Base-by-base conservation (phyloP, 2,329 filamentous ascomycete species). In the Fusarium stilboides region DNA sequence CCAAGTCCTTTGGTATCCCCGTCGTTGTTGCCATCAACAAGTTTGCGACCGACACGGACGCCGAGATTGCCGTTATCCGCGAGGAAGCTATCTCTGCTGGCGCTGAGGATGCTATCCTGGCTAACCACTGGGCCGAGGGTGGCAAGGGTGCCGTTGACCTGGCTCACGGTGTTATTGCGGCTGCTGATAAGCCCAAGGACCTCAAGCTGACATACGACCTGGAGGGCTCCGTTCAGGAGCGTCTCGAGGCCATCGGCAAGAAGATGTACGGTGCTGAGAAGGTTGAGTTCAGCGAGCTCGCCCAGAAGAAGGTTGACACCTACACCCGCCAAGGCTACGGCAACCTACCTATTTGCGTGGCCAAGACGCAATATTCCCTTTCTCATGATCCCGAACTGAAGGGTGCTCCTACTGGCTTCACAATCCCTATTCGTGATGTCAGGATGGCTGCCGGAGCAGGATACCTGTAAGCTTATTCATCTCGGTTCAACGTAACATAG, bases 21-120 rank as follows among this genome's bases (percentile, higher is more conserved):
- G 95, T 99, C 8, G 92, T 99, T 17, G 95, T 99, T 15, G 96
- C 95, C 53, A 96, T 99, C 85, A 99, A 99, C 87, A 94, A 92
- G 80, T 98, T 99, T 80, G 88, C 92, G 65, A 97, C 94, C 8
- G 96, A 99, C 78, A 98, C 94, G 3, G 91, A 95, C 15, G 94
- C 94, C 55, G 96, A 99, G 79, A 91, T 98, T 65, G 89, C 91
- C 37, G 92, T 96, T 66, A 90, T 99, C 73, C 91, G 92, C 59
- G 94, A 98, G 79, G 95, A 98, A 79, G 91, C 96, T 45, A 89
- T 98, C 67, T 90, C 94, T 47, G 96, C 96, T 6, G 96, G 96
- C 60, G 96, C 96, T 17, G 93, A 97, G 78, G 94, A 98, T 77
- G 96, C 96, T 53, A 93, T 99, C 74, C 87, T 95, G 49, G 92